Base-by-base conservation (phyloP, 371 early-diverging fungal species). In the Chytridiales sp. region DNA sequence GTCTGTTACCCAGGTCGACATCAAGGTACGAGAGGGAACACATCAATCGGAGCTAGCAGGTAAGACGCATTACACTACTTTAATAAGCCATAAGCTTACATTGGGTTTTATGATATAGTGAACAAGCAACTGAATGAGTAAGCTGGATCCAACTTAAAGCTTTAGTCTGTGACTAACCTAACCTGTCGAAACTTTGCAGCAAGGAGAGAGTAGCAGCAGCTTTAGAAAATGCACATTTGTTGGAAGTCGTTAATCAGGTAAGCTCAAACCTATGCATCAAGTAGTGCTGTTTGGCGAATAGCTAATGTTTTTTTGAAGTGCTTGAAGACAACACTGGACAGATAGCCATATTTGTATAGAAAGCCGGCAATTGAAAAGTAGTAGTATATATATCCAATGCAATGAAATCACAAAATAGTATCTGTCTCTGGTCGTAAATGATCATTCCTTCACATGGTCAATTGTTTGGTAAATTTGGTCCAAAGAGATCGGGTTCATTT, bases 151-250 rank as follows among this genome's bases (percentile, higher is more conserved):
- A 8, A 6, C 44, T 6, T 44, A 8, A n/a, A 21, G 17, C 11
- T 44, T 44, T 44, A 22, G n/a, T 6, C 22, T 30, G 32, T 38
- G 15, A 5, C 27, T 30, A 26, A 6, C 13, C 11, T 5, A 11
- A 4, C 24, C 21, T 38, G n/a, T n/a, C n/a, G n/a, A 44, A 43
- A 22, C 34, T 47, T 55, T 9, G 13, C 29, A 66, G 66, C 71
- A 99, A 99, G 83, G 99, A 99, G 69, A 83, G 99, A 56, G 99
- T 99, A 5, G 95, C 95, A 2, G 99, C 99, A 3, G 99, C 99
- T 4, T 79, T 98, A 62, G 99, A 99, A 67, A 99, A 99, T 75
- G 77, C 78, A 5, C 91, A 94, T 68, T 70, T 98, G 44, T 72
- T 94, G 42, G 92, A 93, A 65, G 96, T 96, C 0, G 96, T 96